A percentile compares a stretch with the other conserved stretches of the same genome.
Conservation (phyloP, 108 stramenopile species). For the Stephanodiscus minutulus region DNA sequence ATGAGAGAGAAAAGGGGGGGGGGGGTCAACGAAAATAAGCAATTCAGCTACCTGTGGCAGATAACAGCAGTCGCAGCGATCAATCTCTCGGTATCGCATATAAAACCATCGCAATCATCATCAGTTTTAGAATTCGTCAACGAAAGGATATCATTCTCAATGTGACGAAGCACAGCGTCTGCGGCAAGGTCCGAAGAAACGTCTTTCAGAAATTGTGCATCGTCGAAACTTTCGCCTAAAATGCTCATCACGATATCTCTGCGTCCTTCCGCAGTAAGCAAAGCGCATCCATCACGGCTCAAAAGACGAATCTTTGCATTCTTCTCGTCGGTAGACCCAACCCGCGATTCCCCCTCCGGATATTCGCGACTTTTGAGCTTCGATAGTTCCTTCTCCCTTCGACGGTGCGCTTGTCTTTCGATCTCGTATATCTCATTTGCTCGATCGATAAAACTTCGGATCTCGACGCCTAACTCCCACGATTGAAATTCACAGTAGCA, state of each 20-base stretch:
- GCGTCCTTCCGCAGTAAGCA: constrained; percentile 34
- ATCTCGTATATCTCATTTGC: constrained; percentile 29
- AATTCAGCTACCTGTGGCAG: no score
- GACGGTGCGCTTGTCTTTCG: constrained; percentile 28
- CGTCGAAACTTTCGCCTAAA: constrained; percentile 12
- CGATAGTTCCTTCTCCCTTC: constrained; percentile 9
- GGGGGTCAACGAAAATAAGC: no score
- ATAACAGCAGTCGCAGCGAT: constrained; percentile 55
- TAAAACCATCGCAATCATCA: constrained; percentile 18
- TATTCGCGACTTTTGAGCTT: not conserved
- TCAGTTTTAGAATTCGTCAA: not conserved
- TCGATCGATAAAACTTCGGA: constrained; percentile 37
- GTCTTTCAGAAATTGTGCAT: not conserved
- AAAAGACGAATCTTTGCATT: not conserved
- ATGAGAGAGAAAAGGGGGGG: no score
- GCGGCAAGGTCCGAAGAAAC: not conserved
- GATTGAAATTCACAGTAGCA: constrained; percentile 21
- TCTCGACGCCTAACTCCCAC: constrained; percentile 42
- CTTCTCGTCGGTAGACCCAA: not conserved
- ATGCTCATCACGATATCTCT: constrained; percentile 19
- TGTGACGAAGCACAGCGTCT: constrained; percentile 10
- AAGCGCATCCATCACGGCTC: constrained; percentile 10
- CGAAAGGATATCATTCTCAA: constrained; percentile 31
- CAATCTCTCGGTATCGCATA: constrained; percentile 65
- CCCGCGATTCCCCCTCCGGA: not conserved